Conservation (phyloP, 208 protist species). For the Wallacemonas sp. region DNA sequence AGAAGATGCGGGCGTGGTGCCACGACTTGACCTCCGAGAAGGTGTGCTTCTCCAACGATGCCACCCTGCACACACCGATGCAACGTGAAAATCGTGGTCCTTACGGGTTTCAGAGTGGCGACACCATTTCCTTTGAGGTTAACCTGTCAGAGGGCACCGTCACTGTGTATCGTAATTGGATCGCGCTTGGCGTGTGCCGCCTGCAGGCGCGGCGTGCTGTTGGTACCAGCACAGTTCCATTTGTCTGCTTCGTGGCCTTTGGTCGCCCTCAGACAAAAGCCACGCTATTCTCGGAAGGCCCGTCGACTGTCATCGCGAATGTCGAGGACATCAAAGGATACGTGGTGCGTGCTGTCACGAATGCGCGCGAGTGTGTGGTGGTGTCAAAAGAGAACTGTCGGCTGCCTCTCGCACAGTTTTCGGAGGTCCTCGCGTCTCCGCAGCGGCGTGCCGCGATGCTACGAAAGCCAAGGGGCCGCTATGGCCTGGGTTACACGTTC, state of each 20-base stretch:
- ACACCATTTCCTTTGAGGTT: slow-evolving; percentile 74
- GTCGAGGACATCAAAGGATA: slow-evolving; percentile 57
- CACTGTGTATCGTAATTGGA: slow-evolving; percentile 75
- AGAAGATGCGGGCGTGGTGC: slow-evolving; percentile 67
- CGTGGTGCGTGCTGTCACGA: slow-evolving; percentile 41
- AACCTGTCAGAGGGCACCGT: slow-evolving; percentile 41
- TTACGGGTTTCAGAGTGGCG: slow-evolving; percentile 71
- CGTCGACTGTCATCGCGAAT: slow-evolving; percentile 26
- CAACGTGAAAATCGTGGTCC: slow-evolving; percentile 51
- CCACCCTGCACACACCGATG: slow-evolving; percentile 59
- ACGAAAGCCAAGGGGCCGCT: slow-evolving; percentile 5
- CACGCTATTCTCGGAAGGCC: slow-evolving; percentile 66
- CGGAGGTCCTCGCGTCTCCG: slow-evolving; percentile 11
- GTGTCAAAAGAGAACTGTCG: slow-evolving; percentile 77
- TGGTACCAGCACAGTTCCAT: not conserved
- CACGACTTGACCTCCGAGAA: slow-evolving; percentile 16
- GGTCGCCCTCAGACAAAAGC: slow-evolving; percentile 55
- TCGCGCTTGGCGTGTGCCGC: slow-evolving; percentile 53
- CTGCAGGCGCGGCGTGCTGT: slow-evolving; percentile 23
- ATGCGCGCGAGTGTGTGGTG: slow-evolving; percentile 33
- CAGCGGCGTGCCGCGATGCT: not conserved
- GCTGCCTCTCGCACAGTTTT: slow-evolving; percentile 54
- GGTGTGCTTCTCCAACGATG: slow-evolving; percentile 68
- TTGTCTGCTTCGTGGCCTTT: slow-evolving; percentile 81
- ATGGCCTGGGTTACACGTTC: slow-evolving; percentile 66